A percentile compares a stretch with the other conserved stretches of the same genome.
Evolutionary conservation across 2,329 filamentous ascomycete genomes (phyloP).

Genomic region (Onygena corvina): DNA sequence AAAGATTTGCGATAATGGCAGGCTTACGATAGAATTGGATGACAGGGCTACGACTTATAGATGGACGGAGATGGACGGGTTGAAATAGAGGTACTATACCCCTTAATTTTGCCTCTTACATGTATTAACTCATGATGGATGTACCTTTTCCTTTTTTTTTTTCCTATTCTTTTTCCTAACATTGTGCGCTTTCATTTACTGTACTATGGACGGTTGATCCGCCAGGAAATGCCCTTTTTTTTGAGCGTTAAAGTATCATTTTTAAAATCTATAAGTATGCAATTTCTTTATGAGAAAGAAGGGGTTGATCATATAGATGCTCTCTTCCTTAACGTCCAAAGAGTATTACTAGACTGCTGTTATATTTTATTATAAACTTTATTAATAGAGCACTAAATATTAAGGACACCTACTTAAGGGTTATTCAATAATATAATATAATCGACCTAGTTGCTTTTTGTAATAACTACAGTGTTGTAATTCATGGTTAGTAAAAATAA

Average conservation of each 20-base stretch:
- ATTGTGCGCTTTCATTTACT: neutral
- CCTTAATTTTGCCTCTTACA: neutral
- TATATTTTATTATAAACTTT: too few species aligned
- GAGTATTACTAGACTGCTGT: too few species aligned
- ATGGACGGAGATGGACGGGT: neutral
- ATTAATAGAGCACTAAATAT: too few species aligned
- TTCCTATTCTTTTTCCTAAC: neutral
- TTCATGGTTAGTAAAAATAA: too few species aligned
- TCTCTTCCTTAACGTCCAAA: too few species aligned
- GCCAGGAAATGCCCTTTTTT: neutral
- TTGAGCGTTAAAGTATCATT: neutral
- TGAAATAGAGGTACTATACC: neutral
- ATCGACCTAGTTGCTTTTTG: too few species aligned
- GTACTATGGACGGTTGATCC: neutral
- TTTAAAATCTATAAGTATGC: neutral
- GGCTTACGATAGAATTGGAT: conserved; percentile 2
- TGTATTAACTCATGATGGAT: neutral
- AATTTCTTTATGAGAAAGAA: neutral
- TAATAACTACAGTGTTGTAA: too few species aligned
- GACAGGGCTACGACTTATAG: too few species aligned
- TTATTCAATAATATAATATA: too few species aligned
- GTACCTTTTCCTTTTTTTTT: neutral
- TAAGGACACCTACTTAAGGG: too few species aligned
- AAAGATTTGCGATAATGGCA: neutral
- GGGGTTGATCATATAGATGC: neutral